Evolutionary conservation across 2,329 filamentous ascomycete genomes (phyloP).

Genomic region (Penicillium sp.): DNA sequence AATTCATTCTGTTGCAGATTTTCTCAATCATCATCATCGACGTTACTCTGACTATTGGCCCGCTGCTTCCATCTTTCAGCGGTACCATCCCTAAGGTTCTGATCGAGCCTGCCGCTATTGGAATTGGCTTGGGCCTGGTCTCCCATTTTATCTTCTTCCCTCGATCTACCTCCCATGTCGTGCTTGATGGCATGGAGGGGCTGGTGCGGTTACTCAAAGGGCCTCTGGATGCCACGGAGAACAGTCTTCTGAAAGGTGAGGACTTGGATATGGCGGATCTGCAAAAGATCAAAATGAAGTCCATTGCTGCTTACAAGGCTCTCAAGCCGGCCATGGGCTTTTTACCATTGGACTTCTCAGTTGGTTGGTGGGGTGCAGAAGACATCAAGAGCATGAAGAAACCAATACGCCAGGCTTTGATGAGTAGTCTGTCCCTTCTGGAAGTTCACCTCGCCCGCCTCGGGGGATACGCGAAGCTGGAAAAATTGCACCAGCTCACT

Average conservation of each 20-base stretch:
- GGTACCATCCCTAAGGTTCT: constrained; percentile 34
- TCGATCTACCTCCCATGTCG: constrained; percentile 41
- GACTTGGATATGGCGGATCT: constrained; percentile 18
- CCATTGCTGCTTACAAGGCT: constrained; percentile 33
- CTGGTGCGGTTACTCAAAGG: constrained; percentile 23
- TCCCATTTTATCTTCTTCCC: constrained; percentile 44
- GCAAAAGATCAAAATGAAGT: constrained; percentile 25
- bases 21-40: constrained; percentile 44
- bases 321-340: constrained; percentile 38
- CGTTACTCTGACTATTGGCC: constrained; percentile 40
- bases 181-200: constrained; percentile 30
- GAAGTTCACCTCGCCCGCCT: constrained; percentile 38
- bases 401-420: constrained; percentile 31
- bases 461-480: constrained; percentile 14
- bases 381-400: constrained; percentile 36
- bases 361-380: constrained; percentile 40
- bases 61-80: constrained; percentile 36
- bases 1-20: constrained; percentile 39
- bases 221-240: constrained; percentile 27
- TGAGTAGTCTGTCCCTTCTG: constrained; percentile 32
- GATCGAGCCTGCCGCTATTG: constrained; percentile 42
- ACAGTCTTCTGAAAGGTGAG: constrained; percentile 13
- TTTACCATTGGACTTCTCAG: constrained; percentile 42
- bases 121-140: constrained; percentile 39
- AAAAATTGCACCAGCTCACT: constrained; percentile 12